These are phyloP conservation scores for Eucalyptus cloeziana DNA, from an alignment of 345 rosid genomes.

Conservation along the genomic window DNA sequence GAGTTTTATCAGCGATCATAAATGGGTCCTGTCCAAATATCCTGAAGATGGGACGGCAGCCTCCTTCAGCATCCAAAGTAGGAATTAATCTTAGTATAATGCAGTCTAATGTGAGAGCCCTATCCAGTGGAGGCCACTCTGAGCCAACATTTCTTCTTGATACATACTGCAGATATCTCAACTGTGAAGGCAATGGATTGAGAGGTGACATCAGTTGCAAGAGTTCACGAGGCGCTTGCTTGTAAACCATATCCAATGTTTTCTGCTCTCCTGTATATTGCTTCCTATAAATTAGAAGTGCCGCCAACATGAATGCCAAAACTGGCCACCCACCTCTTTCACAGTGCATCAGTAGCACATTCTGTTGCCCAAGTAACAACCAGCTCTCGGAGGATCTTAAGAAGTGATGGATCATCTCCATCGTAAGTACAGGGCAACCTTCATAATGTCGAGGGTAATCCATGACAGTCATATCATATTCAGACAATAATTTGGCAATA, in stretches of 20 bases:
- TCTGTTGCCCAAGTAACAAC: conserved; percentile 75
- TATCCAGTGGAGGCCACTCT: conserved; percentile 90
- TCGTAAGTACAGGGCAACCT: conserved; percentile 74
- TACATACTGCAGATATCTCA: conserved; percentile 81
- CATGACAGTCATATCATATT: conserved; percentile 79
- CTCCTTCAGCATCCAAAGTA: conserved; percentile 56
- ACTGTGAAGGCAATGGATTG: conserved; percentile 86
- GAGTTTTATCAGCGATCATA: conserved; percentile 38
- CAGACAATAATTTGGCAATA: conserved; percentile 52
- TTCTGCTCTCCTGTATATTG: conserved; percentile 78
- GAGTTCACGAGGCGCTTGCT: conserved; percentile 84
- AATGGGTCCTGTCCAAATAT: conserved; percentile 83
- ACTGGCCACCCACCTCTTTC: conserved; percentile 88
- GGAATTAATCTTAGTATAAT: conserved; percentile 72
- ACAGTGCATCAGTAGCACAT: conserved; percentile 84
- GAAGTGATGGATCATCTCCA: conserved; percentile 89
- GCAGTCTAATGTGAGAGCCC: conserved; percentile 87
- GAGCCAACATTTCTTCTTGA: conserved; percentile 80
- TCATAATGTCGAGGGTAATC: conserved; percentile 95
- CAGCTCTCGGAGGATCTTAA: conserved; percentile 91
- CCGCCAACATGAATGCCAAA: conserved; percentile 80
- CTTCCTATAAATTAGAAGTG: conserved; percentile 73
- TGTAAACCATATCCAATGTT: conserved; percentile 89
- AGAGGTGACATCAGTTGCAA: conserved; percentile 63
- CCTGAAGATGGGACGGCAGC: conserved; percentile 72